Evolutionary conservation across 2,329 filamentous ascomycete genomes (phyloP), one percentile per base, ranked within the genome.

Genomic region (Pseudogymnoascus sp.): DNA sequence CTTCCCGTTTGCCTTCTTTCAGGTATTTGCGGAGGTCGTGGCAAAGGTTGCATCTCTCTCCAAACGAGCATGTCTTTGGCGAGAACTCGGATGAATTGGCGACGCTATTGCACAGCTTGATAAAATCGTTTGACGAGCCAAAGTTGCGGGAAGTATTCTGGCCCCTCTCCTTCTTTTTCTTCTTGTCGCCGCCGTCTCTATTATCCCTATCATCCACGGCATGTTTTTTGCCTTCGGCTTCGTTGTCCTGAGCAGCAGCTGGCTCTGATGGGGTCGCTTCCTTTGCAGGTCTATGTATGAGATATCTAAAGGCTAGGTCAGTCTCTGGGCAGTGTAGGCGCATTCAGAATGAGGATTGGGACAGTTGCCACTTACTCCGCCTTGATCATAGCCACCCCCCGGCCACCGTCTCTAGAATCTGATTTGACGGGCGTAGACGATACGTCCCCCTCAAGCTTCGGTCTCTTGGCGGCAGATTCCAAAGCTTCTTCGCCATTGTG

Each of bases 11-110:
- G 66, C 92, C 90, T 64, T 95, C 86, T 34, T 83, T 84, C 60
- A 99, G 79, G 73, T 99, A 99, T 73, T 86, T 88, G 67, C 95
- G 86, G 54, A 99, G 78, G 71, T 97, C 86, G 73, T 99, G 95
- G 71, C 88, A 86, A 69, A 88, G 85, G 68, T 86, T 90, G 79
- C 95, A 99, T 67, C 85, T 86, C 34, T 91, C 88, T 25, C 90
- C 93, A 70, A 88, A 96, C 60, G 79, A 83, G 76, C 95, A 98
- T 25, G 86, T 79, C 67, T 81, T 80, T 0, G 92, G 90, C 2
- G 91, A 93, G 75, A 96, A 96, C 73, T 98, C 93, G 39, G 89
- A 81, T 67, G 80, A 83, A 71, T 86, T 83, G 16, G 85, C 84
- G 66, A 90, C 83, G 62, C 87, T 92, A 70, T 86, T 85, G 77